phyloP scores from a whole-genome alignment of 768 basidiomycete genomes.

The Lactarius trivialis region DNA sequence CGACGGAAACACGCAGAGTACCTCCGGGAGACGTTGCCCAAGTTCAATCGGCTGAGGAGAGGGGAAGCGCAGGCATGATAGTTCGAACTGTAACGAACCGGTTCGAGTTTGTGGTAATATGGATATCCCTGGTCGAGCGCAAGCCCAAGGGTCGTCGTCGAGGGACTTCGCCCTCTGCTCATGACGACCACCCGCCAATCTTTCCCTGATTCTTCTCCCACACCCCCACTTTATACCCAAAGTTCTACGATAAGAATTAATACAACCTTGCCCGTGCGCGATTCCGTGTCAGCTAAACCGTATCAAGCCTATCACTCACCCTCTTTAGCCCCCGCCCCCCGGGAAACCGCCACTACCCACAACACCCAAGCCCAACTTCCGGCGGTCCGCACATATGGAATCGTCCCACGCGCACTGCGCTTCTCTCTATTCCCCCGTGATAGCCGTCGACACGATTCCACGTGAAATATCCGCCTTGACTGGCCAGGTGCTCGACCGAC shows the following conservation, averaged over 20 bases:
- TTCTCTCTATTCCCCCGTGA: conserved; percentile 5
- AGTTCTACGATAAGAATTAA: conserved; percentile 3
- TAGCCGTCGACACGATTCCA: conserved; percentile 15
- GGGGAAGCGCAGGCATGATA: conserved; percentile 20
- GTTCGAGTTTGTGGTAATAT: neutral
- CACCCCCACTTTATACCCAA: neutral
- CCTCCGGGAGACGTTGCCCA: conserved; percentile 83
- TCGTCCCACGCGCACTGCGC: conserved; percentile 11
- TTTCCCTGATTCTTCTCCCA: conserved; percentile 29
- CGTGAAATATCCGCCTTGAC: conserved; percentile 13
- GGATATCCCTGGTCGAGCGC: too few relatives aligned
- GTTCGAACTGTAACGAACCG: neutral
- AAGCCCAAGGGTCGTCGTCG: neutral
- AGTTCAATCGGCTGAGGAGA: conserved; percentile 63
- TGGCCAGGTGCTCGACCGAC: conserved; percentile 31
- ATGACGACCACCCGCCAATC: conserved; percentile 29
- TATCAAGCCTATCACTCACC: conserved; percentile 5
- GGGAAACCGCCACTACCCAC: conserved; percentile 41
- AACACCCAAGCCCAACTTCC: conserved; percentile 42
- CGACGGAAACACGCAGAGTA: conserved; percentile 88
- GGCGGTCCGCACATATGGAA: conserved; percentile 28
- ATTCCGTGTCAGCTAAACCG: neutral
- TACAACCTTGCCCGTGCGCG: conserved; percentile 10
- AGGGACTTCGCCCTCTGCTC: neutral
- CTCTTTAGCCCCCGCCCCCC: conserved; percentile 1